Evolutionary conservation across 148 eudicot genomes (phyloP), one percentile per base, ranked within the genome.

Genomic region (Pouteria glomerata): DNA sequence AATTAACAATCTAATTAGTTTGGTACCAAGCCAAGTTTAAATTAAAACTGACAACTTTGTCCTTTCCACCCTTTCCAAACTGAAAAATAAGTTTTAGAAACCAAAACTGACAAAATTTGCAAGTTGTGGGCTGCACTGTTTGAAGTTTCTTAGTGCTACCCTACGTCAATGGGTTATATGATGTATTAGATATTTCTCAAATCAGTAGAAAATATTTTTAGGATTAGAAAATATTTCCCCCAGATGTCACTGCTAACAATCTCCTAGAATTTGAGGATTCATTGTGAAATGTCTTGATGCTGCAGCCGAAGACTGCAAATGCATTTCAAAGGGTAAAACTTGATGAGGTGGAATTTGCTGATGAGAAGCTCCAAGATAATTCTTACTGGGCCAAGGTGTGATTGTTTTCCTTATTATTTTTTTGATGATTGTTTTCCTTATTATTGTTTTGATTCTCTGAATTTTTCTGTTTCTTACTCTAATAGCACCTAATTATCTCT

Each of bases 311-410:
- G 72, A 71, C 85, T 24, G 79, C 76, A 47, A 90, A 86, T 74
- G 98, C 96, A 69, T 91, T 94, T 69, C 92, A 85, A 69, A 91
- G 98, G 78, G 97, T 94, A 76, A 91, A 91, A 77, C 61, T 85
- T 44, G 97, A 94, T 14, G 86, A 89, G 55, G 95, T 94, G 45
- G 79, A 84, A 60, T 90, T 87, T 70, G 90, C 80, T 57, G 93
- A 91, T 61, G 91, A 89, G 65, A 83, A 85, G 80, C 92, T 94
- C 66, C 85, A 86, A 81, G 88, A 94, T 81, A 94, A 94, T 82
- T 91, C 98, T 21, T 94, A 94, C 75, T 94, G 98, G 98, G 97
- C 97, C 27, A 91, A 94, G 97, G 98, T 93, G 19, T 68, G 72
- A 56, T 67, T 35, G 30, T 48, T 70, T 66, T 57, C 66, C 66